phyloP scores from a whole-genome alignment of 75 land plant genomes.

The Selaginella tamariscina region DNA sequence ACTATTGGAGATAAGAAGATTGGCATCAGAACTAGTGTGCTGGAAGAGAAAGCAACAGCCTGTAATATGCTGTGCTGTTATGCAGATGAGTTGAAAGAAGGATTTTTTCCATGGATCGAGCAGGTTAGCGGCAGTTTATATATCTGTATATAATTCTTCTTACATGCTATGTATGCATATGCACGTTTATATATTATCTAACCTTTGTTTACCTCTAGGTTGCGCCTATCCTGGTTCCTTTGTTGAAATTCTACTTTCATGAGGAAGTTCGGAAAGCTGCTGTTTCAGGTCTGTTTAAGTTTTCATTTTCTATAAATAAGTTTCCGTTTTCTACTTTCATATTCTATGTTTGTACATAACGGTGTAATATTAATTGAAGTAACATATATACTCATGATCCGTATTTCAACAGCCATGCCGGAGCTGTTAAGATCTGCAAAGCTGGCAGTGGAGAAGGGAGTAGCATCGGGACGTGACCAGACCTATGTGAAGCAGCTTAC shows the following conservation, averaged over 20 bases:
- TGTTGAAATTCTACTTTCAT: not conserved
- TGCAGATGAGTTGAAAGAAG: not conserved
- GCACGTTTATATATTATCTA: too few relatives aligned
- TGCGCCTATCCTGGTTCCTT: not conserved
- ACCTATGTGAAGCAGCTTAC: constrained; percentile 84
- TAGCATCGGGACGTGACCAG: constrained; percentile 72
- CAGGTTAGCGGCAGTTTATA: not conserved
- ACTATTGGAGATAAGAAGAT: not conserved
- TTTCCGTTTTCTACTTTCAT: too few relatives aligned
- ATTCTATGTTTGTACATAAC: not conserved
- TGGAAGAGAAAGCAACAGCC: not conserved
- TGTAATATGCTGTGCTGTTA: not conserved
- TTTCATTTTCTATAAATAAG: too few relatives aligned
- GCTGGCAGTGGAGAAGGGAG: constrained; percentile 88
- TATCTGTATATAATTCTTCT: not conserved
- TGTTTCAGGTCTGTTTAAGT: not conserved
- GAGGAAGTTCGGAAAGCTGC: not conserved
- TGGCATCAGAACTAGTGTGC: not conserved
- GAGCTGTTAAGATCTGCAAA: constrained; percentile 85
- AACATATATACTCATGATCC: not conserved
- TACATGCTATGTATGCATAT: too few relatives aligned
- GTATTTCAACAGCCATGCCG: constrained; percentile 29
- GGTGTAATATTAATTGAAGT: too few relatives aligned
- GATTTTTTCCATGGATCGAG: not conserved
- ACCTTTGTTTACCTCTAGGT: not conserved